These are phyloP conservation scores for Drosera spatulata DNA, from an alignment of 179 eudicot genomes.

Conservation along the genomic window DNA sequence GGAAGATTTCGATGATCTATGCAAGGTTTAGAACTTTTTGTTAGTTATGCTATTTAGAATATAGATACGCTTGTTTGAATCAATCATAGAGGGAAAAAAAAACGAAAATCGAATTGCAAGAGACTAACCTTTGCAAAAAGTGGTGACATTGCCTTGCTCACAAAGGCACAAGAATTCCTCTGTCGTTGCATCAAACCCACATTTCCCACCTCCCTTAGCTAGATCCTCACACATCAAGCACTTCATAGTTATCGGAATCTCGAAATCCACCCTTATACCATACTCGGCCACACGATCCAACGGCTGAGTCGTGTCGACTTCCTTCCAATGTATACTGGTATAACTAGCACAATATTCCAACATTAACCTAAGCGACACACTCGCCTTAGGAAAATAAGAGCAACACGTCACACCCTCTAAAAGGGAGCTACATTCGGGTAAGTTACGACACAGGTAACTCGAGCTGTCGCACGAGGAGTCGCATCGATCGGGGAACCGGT, in stretches of 20 bases:
- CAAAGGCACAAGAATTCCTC: conserved; percentile 72
- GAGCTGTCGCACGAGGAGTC: conserved; percentile 73
- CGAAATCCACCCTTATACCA: conserved; percentile 77
- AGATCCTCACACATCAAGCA: conserved; percentile 76
- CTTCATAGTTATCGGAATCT: conserved; percentile 52
- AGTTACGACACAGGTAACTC: conserved; percentile 67
- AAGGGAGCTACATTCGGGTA: conserved; percentile 53
- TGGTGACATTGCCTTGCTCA: conserved; percentile 55
- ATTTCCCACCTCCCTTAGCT: conserved; percentile 63
- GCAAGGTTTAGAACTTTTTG: too few species aligned
- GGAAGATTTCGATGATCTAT: too few species aligned
- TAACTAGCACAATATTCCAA: conserved; percentile 56
- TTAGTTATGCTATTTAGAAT: too few species aligned
- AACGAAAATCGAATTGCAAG: not conserved
- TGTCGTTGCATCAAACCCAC: conserved; percentile 59
- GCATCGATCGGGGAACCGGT: conserved; percentile 63
- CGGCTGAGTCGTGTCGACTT: conserved; percentile 29
- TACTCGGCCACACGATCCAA: conserved; percentile 63
- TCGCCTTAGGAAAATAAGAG: conserved; percentile 79
- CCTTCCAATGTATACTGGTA: conserved; percentile 72
- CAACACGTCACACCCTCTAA: conserved; percentile 44
- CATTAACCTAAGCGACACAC: conserved; percentile 74
- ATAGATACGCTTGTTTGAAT: too few species aligned
- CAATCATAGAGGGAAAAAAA: not conserved
- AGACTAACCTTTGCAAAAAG: conserved; percentile 63